A percentile compares a stretch with the other conserved stretches of the same genome.
Conservation (phyloP, 1,284 basidiomycete species). For the Chondrostereum purpureum region DNA sequence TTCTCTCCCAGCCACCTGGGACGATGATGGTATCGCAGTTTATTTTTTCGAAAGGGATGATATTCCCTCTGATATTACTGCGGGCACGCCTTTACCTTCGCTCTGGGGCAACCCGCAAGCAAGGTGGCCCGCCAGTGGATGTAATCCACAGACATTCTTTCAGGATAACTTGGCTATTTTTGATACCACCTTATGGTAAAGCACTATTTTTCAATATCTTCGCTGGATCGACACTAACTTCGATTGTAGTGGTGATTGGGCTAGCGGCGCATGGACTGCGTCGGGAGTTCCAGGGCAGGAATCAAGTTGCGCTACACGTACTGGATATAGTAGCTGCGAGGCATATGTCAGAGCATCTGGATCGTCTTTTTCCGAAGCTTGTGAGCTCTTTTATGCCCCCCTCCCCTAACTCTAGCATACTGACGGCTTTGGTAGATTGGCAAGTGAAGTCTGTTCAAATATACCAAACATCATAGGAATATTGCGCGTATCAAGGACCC, state of each 20-base stretch:
- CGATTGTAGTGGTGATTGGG: conserved; percentile 78
- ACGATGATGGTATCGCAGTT: conserved; percentile 63
- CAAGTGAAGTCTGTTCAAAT: no score
- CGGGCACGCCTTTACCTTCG: conserved; percentile 59
- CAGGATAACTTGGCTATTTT: conserved; percentile 49
- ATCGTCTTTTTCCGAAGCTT: conserved; percentile 68
- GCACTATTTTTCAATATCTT: conserved; percentile 16
- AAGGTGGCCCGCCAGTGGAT: conserved; percentile 62
- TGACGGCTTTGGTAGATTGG: no score
- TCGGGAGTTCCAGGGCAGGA: conserved; percentile 74
- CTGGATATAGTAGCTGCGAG: conserved; percentile 73
- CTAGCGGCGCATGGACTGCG: conserved; percentile 66
- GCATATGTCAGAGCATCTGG: conserved; percentile 72
- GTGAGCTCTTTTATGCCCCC: conserved; percentile 48
- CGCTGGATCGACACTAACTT: neutral
- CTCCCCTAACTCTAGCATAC: no score
- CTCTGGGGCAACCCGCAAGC: conserved; percentile 74
- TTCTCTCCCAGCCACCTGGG: conserved; percentile 58
- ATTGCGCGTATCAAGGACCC: no score
- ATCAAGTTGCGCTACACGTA: conserved; percentile 74
- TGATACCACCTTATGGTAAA: conserved; percentile 74
- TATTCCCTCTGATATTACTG: conserved; percentile 71
- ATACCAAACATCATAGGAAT: no score
- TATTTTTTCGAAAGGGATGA: conserved; percentile 73
- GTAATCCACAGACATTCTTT: conserved; percentile 74